phyloP scores from a whole-genome alignment of 1,284 basidiomycete species.

The Schizophyllum amplum region DNA sequence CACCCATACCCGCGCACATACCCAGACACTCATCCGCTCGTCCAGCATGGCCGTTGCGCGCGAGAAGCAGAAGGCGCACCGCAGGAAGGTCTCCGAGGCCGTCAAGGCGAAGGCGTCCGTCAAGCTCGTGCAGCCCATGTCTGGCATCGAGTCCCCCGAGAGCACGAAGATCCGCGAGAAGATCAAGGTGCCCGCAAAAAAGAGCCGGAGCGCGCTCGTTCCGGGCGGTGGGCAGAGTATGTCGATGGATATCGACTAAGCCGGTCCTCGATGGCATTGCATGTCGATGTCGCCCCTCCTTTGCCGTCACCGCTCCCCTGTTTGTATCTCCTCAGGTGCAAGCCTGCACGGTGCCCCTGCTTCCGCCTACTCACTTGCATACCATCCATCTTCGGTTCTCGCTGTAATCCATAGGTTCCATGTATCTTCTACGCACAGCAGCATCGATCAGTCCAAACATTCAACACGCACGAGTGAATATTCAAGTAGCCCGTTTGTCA shows the following conservation, averaged over 20 bases:
- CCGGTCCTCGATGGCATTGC: no score
- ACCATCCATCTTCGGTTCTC: no score
- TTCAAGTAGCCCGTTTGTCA: no score
- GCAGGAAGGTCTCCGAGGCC: conserved; percentile 54
- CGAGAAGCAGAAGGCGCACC: conserved; percentile 63
- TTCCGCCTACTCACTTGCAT: no score
- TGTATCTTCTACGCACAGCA: no score
- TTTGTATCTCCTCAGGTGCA: no score
- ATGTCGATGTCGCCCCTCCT: no score
- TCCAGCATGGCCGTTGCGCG: conserved; percentile 73
- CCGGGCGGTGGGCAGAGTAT: conserved; percentile 70
- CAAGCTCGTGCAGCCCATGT: conserved; percentile 67
- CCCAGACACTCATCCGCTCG: not conserved
- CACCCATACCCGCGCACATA: not conserved
- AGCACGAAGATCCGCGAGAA: conserved; percentile 59
- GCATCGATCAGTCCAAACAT: no score
- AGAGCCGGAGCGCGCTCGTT: conserved; percentile 61
- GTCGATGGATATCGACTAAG: conserved; percentile 75
- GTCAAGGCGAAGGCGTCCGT: conserved; percentile 47
- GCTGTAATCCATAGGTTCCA: no score
- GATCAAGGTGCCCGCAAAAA: conserved; percentile 67
- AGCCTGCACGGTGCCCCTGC: no score
- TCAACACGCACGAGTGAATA: no score
- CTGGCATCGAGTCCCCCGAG: conserved; percentile 31
- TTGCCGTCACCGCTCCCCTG: no score